Percentiles rank a stretch among this genome's conserved stretches.
These are phyloP conservation scores for Trichoderma polysporum DNA, from an alignment of 2,329 filamentous ascomycete genomes.

Conservation along the genomic window DNA sequence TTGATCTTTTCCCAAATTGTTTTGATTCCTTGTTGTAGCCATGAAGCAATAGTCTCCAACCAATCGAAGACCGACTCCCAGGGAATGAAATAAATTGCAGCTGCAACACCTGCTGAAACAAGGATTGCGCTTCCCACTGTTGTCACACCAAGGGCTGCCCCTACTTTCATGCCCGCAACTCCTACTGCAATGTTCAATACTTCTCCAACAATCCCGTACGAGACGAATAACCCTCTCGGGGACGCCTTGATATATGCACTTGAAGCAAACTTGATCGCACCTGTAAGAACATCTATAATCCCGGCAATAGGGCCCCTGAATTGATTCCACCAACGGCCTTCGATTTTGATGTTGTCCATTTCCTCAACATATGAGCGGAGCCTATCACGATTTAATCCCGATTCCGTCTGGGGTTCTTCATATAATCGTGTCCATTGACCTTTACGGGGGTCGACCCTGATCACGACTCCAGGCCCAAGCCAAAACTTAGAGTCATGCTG, in stretches of 20 bases:
- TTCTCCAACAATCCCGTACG: neutral
- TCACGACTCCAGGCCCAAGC: neutral
- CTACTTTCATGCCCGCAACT: neutral
- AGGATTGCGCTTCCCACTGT: neutral
- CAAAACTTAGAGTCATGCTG: neutral
- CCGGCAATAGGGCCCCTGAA: neutral
- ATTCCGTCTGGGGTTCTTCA: neutral
- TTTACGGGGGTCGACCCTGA: neutral
- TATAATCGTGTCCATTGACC: neutral
- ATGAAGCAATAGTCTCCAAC: neutral
- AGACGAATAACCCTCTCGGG: neutral
- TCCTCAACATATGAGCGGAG: neutral
- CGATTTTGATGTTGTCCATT: neutral
- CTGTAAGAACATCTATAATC: neutral
- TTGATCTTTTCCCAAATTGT: constrained; percentile 1
- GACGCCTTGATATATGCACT: neutral
- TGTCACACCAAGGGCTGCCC: too few species aligned
- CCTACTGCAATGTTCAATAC: neutral
- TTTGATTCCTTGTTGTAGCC: neutral
- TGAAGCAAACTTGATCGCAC: neutral
- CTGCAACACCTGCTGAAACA: neutral
- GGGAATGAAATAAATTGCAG: neutral
- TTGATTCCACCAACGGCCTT: neutral
- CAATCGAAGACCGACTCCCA: neutral
- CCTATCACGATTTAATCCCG: neutral